Evolutionary conservation across 768 basidiomycete genomes (phyloP).

Genomic region (Mycena alexandri): DNA sequence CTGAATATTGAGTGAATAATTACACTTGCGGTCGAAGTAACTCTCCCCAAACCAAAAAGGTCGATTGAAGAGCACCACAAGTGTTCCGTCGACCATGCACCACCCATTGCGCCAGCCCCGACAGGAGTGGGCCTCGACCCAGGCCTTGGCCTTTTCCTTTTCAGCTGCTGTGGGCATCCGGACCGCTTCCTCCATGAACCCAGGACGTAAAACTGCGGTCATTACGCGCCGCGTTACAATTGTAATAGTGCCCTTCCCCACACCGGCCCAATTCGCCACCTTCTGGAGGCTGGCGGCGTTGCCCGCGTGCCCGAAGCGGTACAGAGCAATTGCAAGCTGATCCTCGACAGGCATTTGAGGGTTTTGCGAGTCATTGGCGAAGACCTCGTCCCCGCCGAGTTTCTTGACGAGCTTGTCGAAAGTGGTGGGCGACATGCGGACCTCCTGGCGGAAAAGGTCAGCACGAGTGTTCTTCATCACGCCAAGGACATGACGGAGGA

Average conservation of each 20-base stretch:
- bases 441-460: conserved; percentile 45
- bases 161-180: conserved; percentile 45
- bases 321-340: conserved; percentile 55
- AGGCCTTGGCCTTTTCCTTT: conserved; percentile 52
- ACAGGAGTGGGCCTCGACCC: conserved; percentile 50
- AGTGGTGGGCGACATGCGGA: conserved; percentile 48
- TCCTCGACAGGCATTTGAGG: conserved; percentile 43
- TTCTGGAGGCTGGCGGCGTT: conserved; percentile 48
- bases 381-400: conserved; percentile 41
- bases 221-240: conserved; percentile 45
- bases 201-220: conserved; percentile 42
- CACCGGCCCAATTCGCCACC: conserved; percentile 53
- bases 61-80: conserved; percentile 47
- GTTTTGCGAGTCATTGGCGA: conserved; percentile 43
- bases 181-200: conserved; percentile 44
- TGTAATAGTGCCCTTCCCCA: conserved; percentile 47
- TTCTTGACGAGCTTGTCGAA: conserved; percentile 47
- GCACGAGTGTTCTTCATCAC: conserved; percentile 38
- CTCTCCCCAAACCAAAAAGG: conserved; percentile 50
- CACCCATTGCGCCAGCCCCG: conserved; percentile 51
- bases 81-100: conserved; percentile 54
- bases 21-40: conserved; percentile 54
- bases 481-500: conserved; percentile 33
- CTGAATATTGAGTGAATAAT: conserved; percentile 55
- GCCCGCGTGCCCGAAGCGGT: conserved; percentile 53